These are phyloP conservation scores for Purpureocillium takamizusanense DNA, from an alignment of 2,329 filamentous ascomycete species.

Conservation along the genomic window DNA sequence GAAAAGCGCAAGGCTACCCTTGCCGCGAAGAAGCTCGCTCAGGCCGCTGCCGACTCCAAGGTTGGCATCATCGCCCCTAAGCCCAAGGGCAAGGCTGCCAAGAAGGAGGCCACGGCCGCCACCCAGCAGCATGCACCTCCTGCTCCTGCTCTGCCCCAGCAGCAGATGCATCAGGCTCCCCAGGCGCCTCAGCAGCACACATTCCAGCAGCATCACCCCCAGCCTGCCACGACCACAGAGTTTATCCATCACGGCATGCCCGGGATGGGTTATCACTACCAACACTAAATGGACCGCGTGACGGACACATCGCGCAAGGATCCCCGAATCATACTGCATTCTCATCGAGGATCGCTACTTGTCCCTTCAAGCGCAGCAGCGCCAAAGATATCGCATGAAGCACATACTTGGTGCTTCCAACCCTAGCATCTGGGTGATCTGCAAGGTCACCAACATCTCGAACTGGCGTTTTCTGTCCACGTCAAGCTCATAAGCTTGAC, in stretches of 20 bases:
- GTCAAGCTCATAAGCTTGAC: no score
- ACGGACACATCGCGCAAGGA: background rate
- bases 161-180: no score
- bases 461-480: no score
- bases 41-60: slow-evolving; percentile 29
- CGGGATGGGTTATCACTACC: slow-evolving; percentile 18
- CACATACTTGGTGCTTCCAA: no score
- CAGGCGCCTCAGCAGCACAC: background rate
- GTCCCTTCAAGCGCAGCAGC: no score
- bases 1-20: slow-evolving; percentile 52
- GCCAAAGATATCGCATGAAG: no score
- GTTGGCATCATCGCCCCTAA: slow-evolving; percentile 27
- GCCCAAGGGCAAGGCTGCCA: slow-evolving; percentile 23
- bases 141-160: no score
- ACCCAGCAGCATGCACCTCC: slow-evolving; percentile 12
- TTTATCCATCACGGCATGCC: slow-evolving; percentile 19
- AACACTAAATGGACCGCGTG: slow-evolving; percentile 3
- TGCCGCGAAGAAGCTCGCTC: slow-evolving; percentile 46
- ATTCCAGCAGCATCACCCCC: slow-evolving; percentile 1
- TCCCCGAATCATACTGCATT: background rate
- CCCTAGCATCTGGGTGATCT: no score
- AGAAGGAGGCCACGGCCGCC: slow-evolving; percentile 19
- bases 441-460: no score
- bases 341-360: no score
- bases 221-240: background rate